Base-by-base conservation (phyloP, 2,329 filamentous ascomycete genomes). In the Malbranchea zuffiana region DNA sequence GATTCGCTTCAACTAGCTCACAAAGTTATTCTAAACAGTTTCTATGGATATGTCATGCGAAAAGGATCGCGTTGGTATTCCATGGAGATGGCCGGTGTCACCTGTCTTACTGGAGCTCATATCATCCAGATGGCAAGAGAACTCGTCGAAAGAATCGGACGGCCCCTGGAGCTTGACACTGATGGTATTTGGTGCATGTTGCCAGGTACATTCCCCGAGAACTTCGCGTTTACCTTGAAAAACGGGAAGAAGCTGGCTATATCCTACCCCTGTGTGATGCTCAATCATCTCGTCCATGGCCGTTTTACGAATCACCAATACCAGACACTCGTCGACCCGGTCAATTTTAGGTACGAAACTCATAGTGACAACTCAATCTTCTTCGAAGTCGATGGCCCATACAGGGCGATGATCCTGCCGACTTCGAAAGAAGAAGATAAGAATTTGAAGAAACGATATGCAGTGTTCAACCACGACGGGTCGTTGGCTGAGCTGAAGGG, bases 101-200 rank as follows among this genome's bases (percentile, higher is more conserved):
- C 90, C 27, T 98, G 90, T 64, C 67, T 98, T 57, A 98, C 90
- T 1, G 90, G 90, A 44, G 90, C 90, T 20, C 83, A 79, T 27
- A 98, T 98, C 55, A 98, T 98, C 56, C 90, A 98, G 54, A 78
- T 98, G 72, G 92, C 90, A 12, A 77, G 88, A 53, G 80, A 90
- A 50, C 72, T 98, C 2, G 88, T 98, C 3, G 90, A 98, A 56
- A 75, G 90, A 5, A 82, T 98, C 24, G 90, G 90, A 16, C 75
- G 90, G 39, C 90, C 90, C 0, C 69, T 98, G 35, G 90, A 98
- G 58, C 69, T 98, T 32, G 90, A 98, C 59, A 98, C 90, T 2
- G 90, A 98, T 55, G 90, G 92, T 74, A 98, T 98, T 52, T 98
- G 90, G 92, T 98, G 90, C 63, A 98, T 98, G 74, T 71, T 98